Base-by-base conservation (phyloP, 805 yeast species). In the Metschnikowia gelsemii region DNA sequence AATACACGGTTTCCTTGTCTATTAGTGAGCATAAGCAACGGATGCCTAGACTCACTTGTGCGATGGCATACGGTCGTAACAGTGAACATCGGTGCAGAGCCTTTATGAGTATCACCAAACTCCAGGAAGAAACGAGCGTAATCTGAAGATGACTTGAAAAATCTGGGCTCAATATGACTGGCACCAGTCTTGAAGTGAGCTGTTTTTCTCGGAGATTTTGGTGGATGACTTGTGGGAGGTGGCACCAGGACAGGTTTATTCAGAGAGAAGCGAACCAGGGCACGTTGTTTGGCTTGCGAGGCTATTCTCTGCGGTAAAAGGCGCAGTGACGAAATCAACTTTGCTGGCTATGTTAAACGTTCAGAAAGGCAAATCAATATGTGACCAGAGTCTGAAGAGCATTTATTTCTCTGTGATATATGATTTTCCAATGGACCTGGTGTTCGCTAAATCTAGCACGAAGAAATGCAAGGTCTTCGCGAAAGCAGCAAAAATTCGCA, bases 1-100 rank as follows among this genome's bases (percentile, higher is more conserved):
- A 89, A 62, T 51, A 80, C 85, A 43, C 76, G 59, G 38, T 63
- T 61, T 4, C 87, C 86, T 13, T 69, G 71, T 25, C 66, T 55
- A 34, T 75, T 70, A 13, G 72, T 62, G 32, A 84, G 60, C 54
- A 79, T 61, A 11, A 83, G 57, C 22, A 79, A 62, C 0, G 90
- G 87, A 47, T 76, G 78, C 18, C 59, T 54, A 1, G 80, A 66
- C 49, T 84, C 91, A 20, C 72, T 60, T 8, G 77, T 68, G 23
- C 68, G 65, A 56, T 79, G 88, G 14, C 79, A 63, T 1, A 81
- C 58, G 3, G 80, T 73, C 2, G 73, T 66, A 24, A 82, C 50
- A 14, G 74, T 67, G 52, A 75, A 80, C 77, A 77, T 76, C 11
- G 39, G 21, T 7, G 39, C 21, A 11, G 35, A 34, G 13, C 31